Evolutionary conservation across 257 asterid species (phyloP), one percentile per base, ranked within the genome.

Genomic region (Primulina eburnea): DNA sequence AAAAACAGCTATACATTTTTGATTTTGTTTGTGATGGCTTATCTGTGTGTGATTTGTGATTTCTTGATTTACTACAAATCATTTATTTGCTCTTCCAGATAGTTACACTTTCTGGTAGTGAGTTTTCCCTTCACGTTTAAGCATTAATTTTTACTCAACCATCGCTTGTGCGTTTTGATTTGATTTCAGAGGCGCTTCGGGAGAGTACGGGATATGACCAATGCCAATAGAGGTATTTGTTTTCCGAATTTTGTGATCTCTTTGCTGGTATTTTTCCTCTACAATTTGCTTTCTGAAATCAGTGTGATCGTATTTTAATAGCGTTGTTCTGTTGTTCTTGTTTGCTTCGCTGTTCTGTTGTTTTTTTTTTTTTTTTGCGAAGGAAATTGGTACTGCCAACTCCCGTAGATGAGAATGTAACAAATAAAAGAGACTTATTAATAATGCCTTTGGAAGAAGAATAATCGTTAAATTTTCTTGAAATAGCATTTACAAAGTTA

Each of bases 201-300:
- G 85, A 81, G 79, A 90, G 97, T 75, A 77, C 76, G 95, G 70
- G 95, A 90, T 73, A 86, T 90, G 88, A 38, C 89, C 38, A 83
- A 84, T 79, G 92, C 97, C 35, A 88, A 95, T 55, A 82, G 97
- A 87, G 97, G 97, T 90, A 68, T 67, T 55, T 2, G 6, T 6
- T 67, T 33, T 43, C 1, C 67, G 20, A 70, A 55, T 73, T 67
- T 2, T 35, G 37, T 61, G 6, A 20, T 65, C 37, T 43, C 2
- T 1, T 8, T 34, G 43, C 53, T 29, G 16, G n/a, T 43, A 24
- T 9, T 18, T 35, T 24, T 14, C 20, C 16, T 62, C 38, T 52
- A 5, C 26, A 6, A 7, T n/a, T 67, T 35, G 12, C 16, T 32
- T 53, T 63, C 53, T 0, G 17, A 43, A 43, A 8, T 38, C 2